Evolutionary conservation across 441 rosid species (phyloP).

Genomic region (Lepidium campestre): DNA sequence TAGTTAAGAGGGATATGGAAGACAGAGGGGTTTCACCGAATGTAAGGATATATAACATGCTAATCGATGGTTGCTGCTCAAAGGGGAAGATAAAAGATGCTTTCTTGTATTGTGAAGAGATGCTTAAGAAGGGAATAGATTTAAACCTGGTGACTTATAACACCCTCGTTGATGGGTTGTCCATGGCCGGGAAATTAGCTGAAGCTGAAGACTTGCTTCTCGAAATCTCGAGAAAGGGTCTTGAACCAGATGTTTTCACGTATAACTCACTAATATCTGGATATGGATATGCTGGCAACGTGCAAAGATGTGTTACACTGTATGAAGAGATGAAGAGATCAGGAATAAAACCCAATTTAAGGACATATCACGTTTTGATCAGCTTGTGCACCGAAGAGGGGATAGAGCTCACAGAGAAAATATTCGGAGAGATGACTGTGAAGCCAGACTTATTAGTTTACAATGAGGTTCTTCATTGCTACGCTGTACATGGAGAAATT

Average conservation of each 20-base stretch:
- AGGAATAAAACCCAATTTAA: conserved; percentile 50
- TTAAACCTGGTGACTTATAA: conserved; percentile 70
- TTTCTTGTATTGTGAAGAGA: conserved; percentile 56
- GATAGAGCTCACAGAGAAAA: conserved; percentile 35
- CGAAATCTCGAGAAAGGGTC: conserved; percentile 40
- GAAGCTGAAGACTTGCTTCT: conserved; percentile 64
- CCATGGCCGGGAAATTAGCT: conserved; percentile 40
- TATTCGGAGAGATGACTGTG: conserved; percentile 54
- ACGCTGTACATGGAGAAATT: conserved; percentile 43
- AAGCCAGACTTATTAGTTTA: conserved; percentile 52
- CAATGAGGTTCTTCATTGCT: conserved; percentile 49
- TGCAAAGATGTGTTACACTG: conserved; percentile 47
- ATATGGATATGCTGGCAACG: conserved; percentile 43
- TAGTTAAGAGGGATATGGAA: conserved; percentile 59
- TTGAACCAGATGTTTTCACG: conserved; percentile 56
- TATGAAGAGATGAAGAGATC: conserved; percentile 55
- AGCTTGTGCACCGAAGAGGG: conserved; percentile 46
- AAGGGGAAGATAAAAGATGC: conserved; percentile 54
- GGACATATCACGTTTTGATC: conserved; percentile 56
- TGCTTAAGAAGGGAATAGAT: conserved; percentile 36
- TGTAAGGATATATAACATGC: conserved; percentile 63
- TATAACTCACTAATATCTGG: conserved; percentile 74
- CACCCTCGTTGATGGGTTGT: conserved; percentile 55
- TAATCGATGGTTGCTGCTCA: conserved; percentile 52
- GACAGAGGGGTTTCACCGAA: conserved; percentile 54